Conservation (phyloP, 2,329 filamentous ascomycete genomes). For the Alternaria gansuensis region DNA sequence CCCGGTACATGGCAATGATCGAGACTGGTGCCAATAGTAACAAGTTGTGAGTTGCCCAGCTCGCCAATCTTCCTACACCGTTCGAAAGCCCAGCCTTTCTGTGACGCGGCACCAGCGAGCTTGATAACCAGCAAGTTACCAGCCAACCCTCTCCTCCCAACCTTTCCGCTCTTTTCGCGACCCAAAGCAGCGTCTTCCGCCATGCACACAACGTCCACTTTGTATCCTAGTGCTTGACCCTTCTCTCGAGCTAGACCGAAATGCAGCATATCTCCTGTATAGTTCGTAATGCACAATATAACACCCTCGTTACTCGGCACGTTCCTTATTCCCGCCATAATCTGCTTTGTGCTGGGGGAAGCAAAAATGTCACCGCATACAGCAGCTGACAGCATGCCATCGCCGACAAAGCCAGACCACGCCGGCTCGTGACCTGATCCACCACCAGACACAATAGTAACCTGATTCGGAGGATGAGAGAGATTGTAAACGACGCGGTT, state of each 20-base stretch:
- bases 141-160: conserved; percentile 61
- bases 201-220: conserved; percentile 59
- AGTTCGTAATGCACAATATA: conserved; percentile 61
- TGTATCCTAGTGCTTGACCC: conserved; percentile 56
- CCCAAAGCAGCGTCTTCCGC: conserved; percentile 60
- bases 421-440: conserved; percentile 61
- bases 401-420: conserved; percentile 60
- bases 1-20: conserved; percentile 65
- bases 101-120: conserved; percentile 58
- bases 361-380: conserved; percentile 61
- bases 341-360: conserved; percentile 59
- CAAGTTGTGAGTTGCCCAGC: conserved; percentile 56
- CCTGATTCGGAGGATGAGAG: conserved; percentile 55
- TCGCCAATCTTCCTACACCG: conserved; percentile 57
- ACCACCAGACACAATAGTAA: conserved; percentile 59
- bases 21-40: conserved; percentile 61
- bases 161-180: conserved; percentile 59
- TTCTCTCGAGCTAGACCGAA: conserved; percentile 61
- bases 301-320: conserved; percentile 58
- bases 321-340: conserved; percentile 60
- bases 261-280: conserved; percentile 61
- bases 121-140: conserved; percentile 62
- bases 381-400: conserved; percentile 60
- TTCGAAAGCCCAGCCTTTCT: conserved; percentile 57
- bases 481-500: conserved; percentile 61